Base-by-base conservation (phyloP, 352 stramenopile species). In the Phytophthora boehmeriae region DNA sequence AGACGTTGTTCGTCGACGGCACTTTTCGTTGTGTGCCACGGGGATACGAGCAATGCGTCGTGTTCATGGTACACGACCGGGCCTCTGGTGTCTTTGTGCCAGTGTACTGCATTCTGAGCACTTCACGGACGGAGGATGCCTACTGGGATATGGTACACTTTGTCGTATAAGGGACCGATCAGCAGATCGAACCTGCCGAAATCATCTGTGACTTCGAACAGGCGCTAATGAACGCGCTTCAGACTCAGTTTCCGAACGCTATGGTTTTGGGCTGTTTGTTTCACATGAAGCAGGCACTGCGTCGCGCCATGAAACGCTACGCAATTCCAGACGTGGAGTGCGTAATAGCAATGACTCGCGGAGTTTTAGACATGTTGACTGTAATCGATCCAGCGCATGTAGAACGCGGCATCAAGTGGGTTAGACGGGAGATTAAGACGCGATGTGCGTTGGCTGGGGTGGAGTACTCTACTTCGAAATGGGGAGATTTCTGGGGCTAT, bases 221-320 rank as follows among this genome's bases (percentile, higher is more conserved):
- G n/a, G n/a, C n/a, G n/a, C n/a, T 68, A 1, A 50, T 68, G 28
- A 30, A 55, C 10, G 42, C 59, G 5, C 14, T 62, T 0, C 46
- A 52, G 43, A 36, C 13, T 2, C 52, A 52, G 51, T 63, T 57
- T 9, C 32, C 51, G 2, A 50, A 44, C 13, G 28, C 36, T n/a
- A 20, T 53, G 16, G 14, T 61, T 10, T 5, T 58, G 10, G 34
- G 59, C 0, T 68, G 51, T 32, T 10, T 68, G 30, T 68, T 56
- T 47, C 52, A 68, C 47, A 17, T 63, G 42, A 68, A 68, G 32
- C 59, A 68, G 39, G 44, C 59, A 20, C n/a, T 68, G n/a, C 59
- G 52, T 23, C 45, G 54, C 4, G 28, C 22, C 2, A 68, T 63
- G 43, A 62, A 60, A 13, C 16, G 46, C 1, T 44, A 46, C 8